Evolutionary conservation across 768 basidiomycete species (phyloP), one percentile per base, ranked within the genome.

Genomic region (Rhodotorula toruloides): DNA sequence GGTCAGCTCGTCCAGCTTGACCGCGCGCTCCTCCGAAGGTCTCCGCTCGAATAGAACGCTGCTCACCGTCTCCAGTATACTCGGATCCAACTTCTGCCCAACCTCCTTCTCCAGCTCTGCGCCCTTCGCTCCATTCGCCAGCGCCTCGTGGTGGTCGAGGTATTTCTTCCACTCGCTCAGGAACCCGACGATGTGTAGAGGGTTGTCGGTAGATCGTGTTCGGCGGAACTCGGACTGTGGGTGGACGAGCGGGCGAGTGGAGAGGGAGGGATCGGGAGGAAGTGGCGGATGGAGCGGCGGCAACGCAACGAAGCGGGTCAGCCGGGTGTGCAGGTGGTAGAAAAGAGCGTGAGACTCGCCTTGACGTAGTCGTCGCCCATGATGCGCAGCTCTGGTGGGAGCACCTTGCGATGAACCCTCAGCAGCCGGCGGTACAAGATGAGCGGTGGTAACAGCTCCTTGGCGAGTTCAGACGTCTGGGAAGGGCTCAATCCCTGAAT

Each of bases 111-210:
- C 54, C 25, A 64, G 59, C 27, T 22, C 32, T 27, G 46, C 37
- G 39, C 34, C 59, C 17, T 50, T 34, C 57, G 59, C 56, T 21
- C 42, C 14, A 11, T 10, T 11, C 7, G 50, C 39, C 44, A 57
- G 56, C 36, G 36, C n/a, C 37, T 14, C n/a, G 43, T 42, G 50
- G 42, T 19, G 85, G 85, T 94, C 90, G 61, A 97, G 82, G 77
- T 99, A 98, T 63, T 84, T 77, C 77, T 94, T 96, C 94, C 94
- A 99, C 74, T 97, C 90, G 6, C 88, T 87, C 14, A 98, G 81
- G 76, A 99, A 99, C 4, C 91, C 92, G 76, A 98, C 94, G 67
- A 97, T 85, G 76, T 97, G 86, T 13, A 87, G 81, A 5, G 91
- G 89, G 78, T 98, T 97, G 29, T 86, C 86, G 17, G 86, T 84